Evolutionary conservation across 2,329 filamentous ascomycete species (phyloP), one percentile per base, ranked within the genome.

Genomic region (Aspergillus aculeatus): DNA sequence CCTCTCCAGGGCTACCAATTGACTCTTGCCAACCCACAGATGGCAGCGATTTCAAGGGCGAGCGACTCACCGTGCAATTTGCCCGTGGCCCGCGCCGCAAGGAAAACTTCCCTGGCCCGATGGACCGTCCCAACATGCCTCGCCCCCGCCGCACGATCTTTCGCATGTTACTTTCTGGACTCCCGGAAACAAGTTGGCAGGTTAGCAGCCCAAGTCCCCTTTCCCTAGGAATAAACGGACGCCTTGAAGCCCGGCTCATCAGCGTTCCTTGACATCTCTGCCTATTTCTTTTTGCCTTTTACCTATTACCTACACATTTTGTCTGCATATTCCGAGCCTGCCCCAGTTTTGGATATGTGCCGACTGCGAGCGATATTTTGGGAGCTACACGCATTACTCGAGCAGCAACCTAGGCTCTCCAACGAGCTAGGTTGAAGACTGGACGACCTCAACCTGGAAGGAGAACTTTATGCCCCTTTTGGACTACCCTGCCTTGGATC

Each of bases 161-260:
- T 80, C 90, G 95, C 78, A 98, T 99, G 95, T 89, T 94, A 79
- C 96, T 99, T 75, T 90, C 91, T 83, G 94, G 93, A 83, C 91
- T 99, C 80, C 93, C 94, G 77, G 94, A 98, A 84, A 99, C 95
- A 84, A 97, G 93, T 87, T 99, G 95, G 95, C 95, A 99, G 95
- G 95, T 99, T 89, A 95, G 95, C 90, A 74, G 67, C 66, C 71
- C 70, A 74, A 65, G 55, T 66, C 68, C 68, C 68, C 70, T 72
- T 64, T 60, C 58, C 59, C 64, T 61, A 67, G 71, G 70, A 72
- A 65, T 52, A 57, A 67, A 60, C 56, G 69, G 66, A 69, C 52
- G 56, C 55, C 58, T 58, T 55, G 53, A 54, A 53, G 56, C 50
- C 58, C 62, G 62, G 64, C 60, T 62, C 47, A 57, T 61, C 11